These are phyloP conservation scores for Pezicula carpinea DNA, from an alignment of 2,329 filamentous ascomycete genomes.

Conservation along the genomic window DNA sequence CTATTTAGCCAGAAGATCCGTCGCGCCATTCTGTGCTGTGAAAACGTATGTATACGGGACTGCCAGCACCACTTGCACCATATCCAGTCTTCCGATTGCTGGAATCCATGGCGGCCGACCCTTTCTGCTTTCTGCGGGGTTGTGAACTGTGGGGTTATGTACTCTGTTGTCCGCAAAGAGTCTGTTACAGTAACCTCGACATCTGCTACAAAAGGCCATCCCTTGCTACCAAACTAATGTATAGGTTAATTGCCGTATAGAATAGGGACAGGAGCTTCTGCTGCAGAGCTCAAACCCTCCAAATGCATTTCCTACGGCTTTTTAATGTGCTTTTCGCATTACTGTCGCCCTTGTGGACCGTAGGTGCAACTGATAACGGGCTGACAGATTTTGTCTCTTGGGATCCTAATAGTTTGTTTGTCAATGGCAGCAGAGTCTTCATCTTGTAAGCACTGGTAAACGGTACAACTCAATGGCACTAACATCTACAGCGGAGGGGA, in stretches of 20 bases:
- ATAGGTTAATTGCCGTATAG: background rate
- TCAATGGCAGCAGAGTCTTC: slow-evolving; percentile 44
- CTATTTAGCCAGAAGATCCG: too few species aligned
- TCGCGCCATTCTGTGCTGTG: too few species aligned
- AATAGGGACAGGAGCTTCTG: too few species aligned
- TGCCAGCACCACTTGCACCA: too few species aligned
- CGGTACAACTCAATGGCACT: slow-evolving; percentile 7
- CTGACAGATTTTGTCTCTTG: slow-evolving; percentile 41
- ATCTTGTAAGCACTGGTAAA: slow-evolving; percentile 31
- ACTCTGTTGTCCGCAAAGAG: too few species aligned
- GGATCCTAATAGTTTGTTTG: slow-evolving; percentile 45
- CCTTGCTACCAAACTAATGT: slow-evolving; percentile 7
- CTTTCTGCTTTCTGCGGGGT: too few species aligned
- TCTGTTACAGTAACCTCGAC: too few species aligned
- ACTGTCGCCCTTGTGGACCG: slow-evolving; percentile 19
- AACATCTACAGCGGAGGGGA: slow-evolving; percentile 29
- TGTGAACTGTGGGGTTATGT: too few species aligned
- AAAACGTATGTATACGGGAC: too few species aligned
- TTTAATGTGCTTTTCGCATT: slow-evolving; percentile 19
- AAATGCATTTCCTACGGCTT: slow-evolving; percentile 12
- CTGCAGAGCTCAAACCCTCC: background rate
- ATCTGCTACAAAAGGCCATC: too few species aligned
- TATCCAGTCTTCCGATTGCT: too few species aligned
- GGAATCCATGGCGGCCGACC: too few species aligned
- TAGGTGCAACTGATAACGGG: slow-evolving; percentile 33